Base-by-base conservation (phyloP, 257 asterid genomes). In the Cruciata laevipes region DNA sequence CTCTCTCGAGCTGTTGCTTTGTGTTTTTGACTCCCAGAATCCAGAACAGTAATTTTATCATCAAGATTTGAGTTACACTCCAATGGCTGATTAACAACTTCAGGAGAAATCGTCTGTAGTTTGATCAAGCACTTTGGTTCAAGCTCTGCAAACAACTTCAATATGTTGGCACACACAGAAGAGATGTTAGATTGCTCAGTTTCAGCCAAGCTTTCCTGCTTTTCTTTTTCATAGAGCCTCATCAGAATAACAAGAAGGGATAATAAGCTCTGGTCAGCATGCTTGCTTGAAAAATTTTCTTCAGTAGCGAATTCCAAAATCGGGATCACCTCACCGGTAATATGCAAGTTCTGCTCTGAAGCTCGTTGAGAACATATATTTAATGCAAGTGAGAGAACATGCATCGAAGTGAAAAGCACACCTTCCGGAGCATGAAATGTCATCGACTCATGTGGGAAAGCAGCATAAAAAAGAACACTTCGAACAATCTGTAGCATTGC, bases 1-100 rank as follows among this genome's bases (percentile, higher is more conserved):
- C 89, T 88, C 81, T 90, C 96, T n/a, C 97, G 96, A 77, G 99
- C 83, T 80, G 82, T 85, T 70, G 93, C 96, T 86, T 85, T 94
- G 78, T 88, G 89, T 75, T 75, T 90, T 73, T 87, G 96, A 69
- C 81, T 74, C 63, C 88, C 97, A 71, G 84, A 82, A 68, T 74
- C 64, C 51, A 79, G 74, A 61, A 69, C 80, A 61, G 57, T 35
- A 63, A 65, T 77, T 74, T 69, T 77, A 31, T 77, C 49, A 73
- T 78, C 80, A 74, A 75, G 71, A 60, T 59, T 71, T 18, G 78
- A 69, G 61, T 71, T 56, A 68, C 88, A 75, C 63, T 38, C 80
- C 10, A 79, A 78, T 70, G 86, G 82, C 57, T 85, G 95, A 80
- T 76, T 78, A 67, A 87, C 87, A 73, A 84, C 76, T 27, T 87